Evolutionary conservation across 306 rosid species (phyloP).

Genomic region (Psophocarpus tetragonolobus): DNA sequence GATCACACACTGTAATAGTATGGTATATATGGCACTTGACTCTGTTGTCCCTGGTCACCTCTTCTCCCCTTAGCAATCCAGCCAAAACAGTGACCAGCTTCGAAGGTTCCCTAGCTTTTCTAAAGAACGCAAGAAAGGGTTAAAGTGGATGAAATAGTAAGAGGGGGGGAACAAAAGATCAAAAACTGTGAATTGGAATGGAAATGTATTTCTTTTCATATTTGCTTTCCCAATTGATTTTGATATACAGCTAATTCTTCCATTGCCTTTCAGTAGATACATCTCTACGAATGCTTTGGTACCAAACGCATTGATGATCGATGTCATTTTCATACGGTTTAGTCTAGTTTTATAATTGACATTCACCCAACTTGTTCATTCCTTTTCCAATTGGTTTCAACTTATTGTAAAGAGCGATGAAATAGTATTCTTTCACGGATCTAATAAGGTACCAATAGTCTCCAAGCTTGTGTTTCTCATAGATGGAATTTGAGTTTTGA

Average conservation of each 20-base stretch:
- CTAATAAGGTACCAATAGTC: constrained; percentile 11
- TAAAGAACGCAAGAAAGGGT: constrained; percentile 14
- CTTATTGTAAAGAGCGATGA: neutral
- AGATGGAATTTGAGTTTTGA: neutral
- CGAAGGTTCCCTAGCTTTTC: constrained; percentile 31
- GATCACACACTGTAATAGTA: constrained; percentile 39
- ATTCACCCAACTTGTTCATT: neutral
- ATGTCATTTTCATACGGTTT: constrained; percentile 13
- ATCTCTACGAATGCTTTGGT: neutral
- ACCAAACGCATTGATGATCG: neutral
- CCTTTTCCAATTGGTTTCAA: neutral
- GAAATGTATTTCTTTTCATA: constrained; percentile 10
- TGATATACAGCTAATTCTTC: neutral
- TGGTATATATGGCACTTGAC: constrained; percentile 45
- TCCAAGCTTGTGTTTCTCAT: neutral
- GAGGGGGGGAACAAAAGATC: constrained; percentile 6
- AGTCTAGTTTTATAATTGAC: neutral
- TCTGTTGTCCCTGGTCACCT: constrained; percentile 34
- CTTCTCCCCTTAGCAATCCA: constrained; percentile 24
- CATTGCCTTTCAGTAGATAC: neutral
- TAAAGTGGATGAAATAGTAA: neutral
- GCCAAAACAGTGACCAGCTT: constrained; percentile 25
- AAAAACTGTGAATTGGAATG: constrained; percentile 14
- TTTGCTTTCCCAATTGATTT: constrained; percentile 12
- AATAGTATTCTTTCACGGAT: neutral